These are phyloP conservation scores for Arbutus unedo DNA, from an alignment of 148 eudicot species.

Conservation along the genomic window DNA sequence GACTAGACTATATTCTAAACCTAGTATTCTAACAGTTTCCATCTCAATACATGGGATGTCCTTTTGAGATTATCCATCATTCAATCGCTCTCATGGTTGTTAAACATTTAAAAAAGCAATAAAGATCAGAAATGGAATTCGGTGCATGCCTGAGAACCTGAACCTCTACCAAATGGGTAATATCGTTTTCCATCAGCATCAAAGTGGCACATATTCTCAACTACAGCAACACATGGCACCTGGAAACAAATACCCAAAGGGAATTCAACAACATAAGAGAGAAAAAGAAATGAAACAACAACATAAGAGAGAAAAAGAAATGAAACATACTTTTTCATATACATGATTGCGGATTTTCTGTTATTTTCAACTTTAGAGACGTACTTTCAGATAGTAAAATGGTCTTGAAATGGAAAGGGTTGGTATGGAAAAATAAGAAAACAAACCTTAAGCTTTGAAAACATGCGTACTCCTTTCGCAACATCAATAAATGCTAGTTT, in stretches of 20 bases:
- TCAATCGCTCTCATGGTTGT: slow-evolving; percentile 17
- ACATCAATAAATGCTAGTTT: slow-evolving; percentile 96
- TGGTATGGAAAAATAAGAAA: not conserved
- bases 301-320: not conserved
- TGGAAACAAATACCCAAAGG: slow-evolving; percentile 19
- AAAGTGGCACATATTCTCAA: slow-evolving; percentile 98
- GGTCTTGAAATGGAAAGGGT: not conserved
- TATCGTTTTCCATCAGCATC: slow-evolving; percentile 99
- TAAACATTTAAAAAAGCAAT: slow-evolving; percentile 27
- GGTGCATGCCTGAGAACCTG: slow-evolving; percentile 90
- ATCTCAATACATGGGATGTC: not conserved
- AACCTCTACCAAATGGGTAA: slow-evolving; percentile 98
- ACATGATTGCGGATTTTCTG: not conserved
- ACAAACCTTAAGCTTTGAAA: slow-evolving; percentile 90
- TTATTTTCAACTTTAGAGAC: not conserved
- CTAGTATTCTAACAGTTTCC: too few species aligned
- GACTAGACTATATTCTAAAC: too few species aligned
- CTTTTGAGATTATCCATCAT: not conserved
- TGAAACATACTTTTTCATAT: not conserved
- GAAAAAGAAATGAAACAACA: slow-evolving; percentile 2
- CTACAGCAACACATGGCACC: slow-evolving; percentile 99
- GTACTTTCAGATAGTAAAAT: not conserved
- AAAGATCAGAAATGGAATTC: slow-evolving; percentile 20
- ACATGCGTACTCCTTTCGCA: slow-evolving; percentile 99
- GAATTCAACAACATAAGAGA: not conserved